Evolutionary conservation across 768 basidiomycete species (phyloP), one percentile per base, ranked within the genome.

Genomic region (Leccinum incarnatum): DNA sequence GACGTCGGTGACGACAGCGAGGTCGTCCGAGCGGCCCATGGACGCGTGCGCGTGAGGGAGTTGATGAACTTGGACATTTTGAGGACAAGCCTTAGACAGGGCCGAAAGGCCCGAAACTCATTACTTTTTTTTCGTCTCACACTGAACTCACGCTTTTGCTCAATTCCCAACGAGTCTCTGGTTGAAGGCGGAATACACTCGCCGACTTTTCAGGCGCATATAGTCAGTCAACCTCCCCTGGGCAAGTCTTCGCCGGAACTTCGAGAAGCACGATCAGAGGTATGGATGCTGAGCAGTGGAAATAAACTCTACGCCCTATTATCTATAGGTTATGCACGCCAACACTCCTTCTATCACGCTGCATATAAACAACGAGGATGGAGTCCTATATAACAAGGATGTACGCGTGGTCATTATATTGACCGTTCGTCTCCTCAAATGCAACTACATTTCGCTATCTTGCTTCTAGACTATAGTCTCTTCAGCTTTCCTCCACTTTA

Each of bases 51-150:
- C 30, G 61, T 53, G 55, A 64, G 53, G 58, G 62, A 51, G 6
- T 65, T 66, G 48, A 71, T 67, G 53, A 53, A 61, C 59, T 56
- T 68, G 45, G 60, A 60, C 63, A 67, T 55, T 63, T 53, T 56
- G 56, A 58, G 36, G 48, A 65, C 32, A 46, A 50, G 42, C 36
- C 8, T 49, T 49, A 17, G n/a, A 17, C 36, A 17, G 15, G 15
- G 37, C 37, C 37, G 37, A 40, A 29, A 14, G 32, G 32, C 11
- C 32, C 32, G 32, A 32, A 11, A 32, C 36, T 5, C 27, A 23
- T 8, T 42, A 40, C 21, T 2, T 6, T 17, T 50, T 19, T 46
- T 11, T 5, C 21, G 19, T 12, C 5, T 21, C 45, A 46, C 19
- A n/a, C 37, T 17, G 15, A 8, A 17, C 8, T 4, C 37, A 40